Conservation (phyloP, 2,329 filamentous ascomycete species). For the Graphilbum fragrans region DNA sequence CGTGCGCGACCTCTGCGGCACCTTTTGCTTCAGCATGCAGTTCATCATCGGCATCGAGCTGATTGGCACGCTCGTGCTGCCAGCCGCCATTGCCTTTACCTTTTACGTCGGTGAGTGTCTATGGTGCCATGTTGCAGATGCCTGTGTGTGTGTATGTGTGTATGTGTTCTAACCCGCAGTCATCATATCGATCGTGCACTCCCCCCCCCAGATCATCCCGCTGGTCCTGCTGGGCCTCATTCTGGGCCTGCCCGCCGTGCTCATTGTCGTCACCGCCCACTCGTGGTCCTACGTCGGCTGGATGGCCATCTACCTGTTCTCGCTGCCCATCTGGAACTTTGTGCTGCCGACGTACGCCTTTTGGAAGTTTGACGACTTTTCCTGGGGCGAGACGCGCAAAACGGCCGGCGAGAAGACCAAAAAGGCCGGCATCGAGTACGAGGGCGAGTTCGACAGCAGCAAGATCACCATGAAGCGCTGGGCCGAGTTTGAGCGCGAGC, state of each 20-base stretch:
- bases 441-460: constrained; percentile 94
- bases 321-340: constrained; percentile 96
- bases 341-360: constrained; percentile 87
- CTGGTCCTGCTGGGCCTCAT: constrained; percentile 82
- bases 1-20: constrained; percentile 91
- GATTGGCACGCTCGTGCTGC: constrained; percentile 84
- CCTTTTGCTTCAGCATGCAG: constrained; percentile 99
- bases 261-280: constrained; percentile 90
- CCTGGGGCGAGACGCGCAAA: constrained; percentile 96
- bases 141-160: not conserved
- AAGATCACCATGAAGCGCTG: constrained; percentile 99
- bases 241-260: constrained; percentile 79
- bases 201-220: constrained; percentile 74
- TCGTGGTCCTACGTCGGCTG: constrained; percentile 84
- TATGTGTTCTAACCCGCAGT: constrained; percentile 33
- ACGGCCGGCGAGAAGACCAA: constrained; percentile 82
- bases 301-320: constrained; percentile 94
- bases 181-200: constrained; percentile 70
- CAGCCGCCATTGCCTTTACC: constrained; percentile 92
- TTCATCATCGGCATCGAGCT: constrained; percentile 95
- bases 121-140: not conserved
- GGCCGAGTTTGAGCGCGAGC: constrained; percentile 81
- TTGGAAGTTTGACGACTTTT: constrained; percentile 99
- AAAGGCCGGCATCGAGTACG: constrained; percentile 74
- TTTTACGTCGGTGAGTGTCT: constrained; percentile 75